A percentile compares a stretch with the other conserved stretches of the same genome.
These are phyloP conservation scores for Tetratostichococcus sp. DNA, from an alignment of 139 green algal species.

Conservation along the genomic window DNA sequence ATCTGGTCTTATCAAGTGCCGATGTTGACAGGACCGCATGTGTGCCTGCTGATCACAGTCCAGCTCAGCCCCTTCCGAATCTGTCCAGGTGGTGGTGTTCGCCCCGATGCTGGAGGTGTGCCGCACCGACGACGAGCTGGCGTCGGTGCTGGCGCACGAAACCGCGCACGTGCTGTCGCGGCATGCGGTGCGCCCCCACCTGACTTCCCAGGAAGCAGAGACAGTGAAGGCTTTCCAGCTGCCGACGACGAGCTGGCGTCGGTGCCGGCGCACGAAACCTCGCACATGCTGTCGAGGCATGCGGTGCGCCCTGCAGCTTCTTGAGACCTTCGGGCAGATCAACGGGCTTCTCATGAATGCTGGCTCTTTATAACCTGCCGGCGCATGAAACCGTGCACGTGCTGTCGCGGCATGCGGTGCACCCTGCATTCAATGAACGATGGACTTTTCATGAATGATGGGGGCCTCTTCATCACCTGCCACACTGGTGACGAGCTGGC, in stretches of 20 bases:
- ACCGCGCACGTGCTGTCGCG: conserved; percentile 71
- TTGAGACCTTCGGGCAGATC: not conserved
- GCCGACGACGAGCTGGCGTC: conserved; percentile 68
- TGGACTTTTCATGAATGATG: too few species aligned
- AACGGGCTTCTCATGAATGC: not conserved
- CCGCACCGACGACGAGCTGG: conserved; percentile 60
- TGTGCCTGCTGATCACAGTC: not conserved
- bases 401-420: too few species aligned
- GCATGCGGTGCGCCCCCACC: conserved; percentile 60
- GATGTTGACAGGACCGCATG: not conserved
- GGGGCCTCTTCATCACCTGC: too few species aligned
- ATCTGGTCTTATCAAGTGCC: too few species aligned
- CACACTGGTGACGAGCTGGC: too few species aligned
- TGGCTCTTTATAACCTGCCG: too few species aligned
- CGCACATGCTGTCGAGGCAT: conserved; percentile 63
- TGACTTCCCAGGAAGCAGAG: too few species aligned
- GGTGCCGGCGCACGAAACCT: conserved; percentile 81
- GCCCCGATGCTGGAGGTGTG: conserved; percentile 67
- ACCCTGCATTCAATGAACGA: too few species aligned
- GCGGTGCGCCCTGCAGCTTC: not conserved
- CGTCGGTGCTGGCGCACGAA: conserved; percentile 83
- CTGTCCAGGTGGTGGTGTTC: conserved; percentile 57
- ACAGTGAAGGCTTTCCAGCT: not conserved
- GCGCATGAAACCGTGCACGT: too few species aligned
- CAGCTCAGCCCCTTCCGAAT: too few species aligned